These are phyloP conservation scores for Rhizopus sp. DNA, from an alignment of 371 early-diverging fungal species.

Conservation along the genomic window DNA sequence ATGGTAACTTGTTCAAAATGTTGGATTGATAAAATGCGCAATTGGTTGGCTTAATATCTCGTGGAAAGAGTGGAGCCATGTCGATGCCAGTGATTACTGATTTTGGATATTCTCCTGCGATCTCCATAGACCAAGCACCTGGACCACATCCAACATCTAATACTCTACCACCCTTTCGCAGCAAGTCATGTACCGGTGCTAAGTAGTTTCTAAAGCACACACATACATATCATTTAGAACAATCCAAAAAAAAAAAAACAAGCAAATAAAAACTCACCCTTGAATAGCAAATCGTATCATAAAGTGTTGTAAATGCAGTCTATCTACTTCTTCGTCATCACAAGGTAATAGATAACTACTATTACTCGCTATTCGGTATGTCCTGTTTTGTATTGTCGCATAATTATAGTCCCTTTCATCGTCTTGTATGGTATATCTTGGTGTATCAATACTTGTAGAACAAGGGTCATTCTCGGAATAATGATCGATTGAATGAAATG, in stretches of 20 bases:
- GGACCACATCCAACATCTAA: constrained; percentile 60
- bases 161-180: constrained; percentile 48
- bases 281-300: constrained; percentile 56
- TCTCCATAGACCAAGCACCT: constrained; percentile 63
- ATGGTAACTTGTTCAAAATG: constrained; percentile 34
- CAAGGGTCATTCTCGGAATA: constrained; percentile 2
- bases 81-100: constrained; percentile 56
- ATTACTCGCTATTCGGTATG: constrained; percentile 25
- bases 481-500: neutral
- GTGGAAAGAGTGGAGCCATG: constrained; percentile 40
- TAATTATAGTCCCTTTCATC: neutral
- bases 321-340: constrained; percentile 50
- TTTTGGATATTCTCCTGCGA: constrained; percentile 59
- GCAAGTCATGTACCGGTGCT: constrained; percentile 50
- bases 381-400: constrained; percentile 22
- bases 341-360: constrained; percentile 45
- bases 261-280: constrained; percentile 36
- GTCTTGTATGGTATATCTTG: constrained; percentile 7
- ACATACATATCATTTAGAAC: neutral
- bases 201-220: constrained; percentile 38
- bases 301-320: constrained; percentile 46
- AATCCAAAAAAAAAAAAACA: neutral
- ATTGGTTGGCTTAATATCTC: constrained; percentile 46
- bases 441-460: neutral
- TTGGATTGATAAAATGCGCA: constrained; percentile 47